Evolutionary conservation across 2,329 filamentous ascomycete genomes (phyloP), one percentile per base, ranked within the genome.

Genomic region (Fusarium liriodendri): DNA sequence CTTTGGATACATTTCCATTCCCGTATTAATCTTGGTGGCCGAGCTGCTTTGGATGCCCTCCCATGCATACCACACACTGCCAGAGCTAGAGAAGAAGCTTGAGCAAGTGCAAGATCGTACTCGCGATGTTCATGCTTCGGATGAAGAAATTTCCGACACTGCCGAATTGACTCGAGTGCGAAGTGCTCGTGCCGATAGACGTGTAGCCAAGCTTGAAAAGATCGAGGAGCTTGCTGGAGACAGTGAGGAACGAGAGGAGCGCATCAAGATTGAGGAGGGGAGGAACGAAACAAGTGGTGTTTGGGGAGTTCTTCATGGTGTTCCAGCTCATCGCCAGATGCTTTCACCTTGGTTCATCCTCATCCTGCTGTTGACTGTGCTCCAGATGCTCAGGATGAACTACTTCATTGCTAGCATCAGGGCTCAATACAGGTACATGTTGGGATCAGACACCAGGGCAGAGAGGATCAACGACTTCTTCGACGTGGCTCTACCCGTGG

Each of bases 281-380:
- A 89, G 90, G 62, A 89, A 91, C 33, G 83, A 86, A 40, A 84
- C 84, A 0, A 91, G 89, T 8, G 92, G 92, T 4, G 90, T 95
- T 9, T 94, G 92, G 91, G 93, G 93, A 11, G 90, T 90, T 2
- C 84, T 95, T 55, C 93, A 95, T 75, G 91, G 91, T 7, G 84
- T 87, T 57, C 87, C 91, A 2, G 91, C 91, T 1, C 79, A 87
- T 6, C 81, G 88, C 67, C 93, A 95, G 81, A 92, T 95, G 80
- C 81, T 83, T 35, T 90, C 90, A 1, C 89, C 89, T 0, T 95
- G 92, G 92, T 95, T 93, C 80, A 83, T 91, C 14, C 86, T 95
- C n/a, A 90, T 95, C 59, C 87, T 92, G 0, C 77, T 92, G 6
- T 89, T 94, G 77, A 94, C 85, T 0, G 83, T 89, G 2, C 77